Evolutionary conservation across 371 early-diverging fungal genomes (phyloP), one percentile per base, ranked within the genome.

Genomic region (Fennellomyces sp.): DNA sequence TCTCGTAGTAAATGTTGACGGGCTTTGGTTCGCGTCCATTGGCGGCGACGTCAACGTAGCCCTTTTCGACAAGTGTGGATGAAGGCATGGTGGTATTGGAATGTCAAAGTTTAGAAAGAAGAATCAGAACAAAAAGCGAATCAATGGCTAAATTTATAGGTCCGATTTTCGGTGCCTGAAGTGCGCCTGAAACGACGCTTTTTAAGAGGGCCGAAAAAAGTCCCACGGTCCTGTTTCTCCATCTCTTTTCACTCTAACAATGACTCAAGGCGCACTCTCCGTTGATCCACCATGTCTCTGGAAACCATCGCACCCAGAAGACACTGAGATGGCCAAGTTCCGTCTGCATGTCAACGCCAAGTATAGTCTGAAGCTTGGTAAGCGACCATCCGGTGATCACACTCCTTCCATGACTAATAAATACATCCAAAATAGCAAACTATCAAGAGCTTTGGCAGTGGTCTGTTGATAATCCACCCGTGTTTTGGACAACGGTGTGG

Each of bases 401-500:
- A n/a, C n/a, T n/a, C n/a, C n/a, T n/a, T n/a, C n/a, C n/a, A 23
- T 21, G 19, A 52, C 28, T 25, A 26, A 28, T 13, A 51, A 5
- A 19, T 19, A 51, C 5, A 17, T 52, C 2, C 23, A n/a, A 36
- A 15, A n/a, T 45, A 85, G 86, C 52, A 31, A 80, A 79, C 52
- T 92, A 93, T 49, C 64, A 67, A 28, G 90, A 89, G 2, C 80
- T 97, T 13, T 91, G 91, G 79, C 60, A 85, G 36, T 97, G 94
- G 94, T 95, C 96, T 6, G 86, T 90, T 23, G 70, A 76, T 5
- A 67, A 86, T 17, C 78, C 90, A 38, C 81, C 81, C 51, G 69
- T 81, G 11, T 98, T 98, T 68, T 98, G 98, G 98, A 78, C 81
- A 8, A 83, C 81, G 39, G 92, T 95, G 25, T 95, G 94, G 94